Evolutionary conservation across 495 filamentous ascomycete species (phyloP).

Genomic region (Oidiodendron maius): DNA sequence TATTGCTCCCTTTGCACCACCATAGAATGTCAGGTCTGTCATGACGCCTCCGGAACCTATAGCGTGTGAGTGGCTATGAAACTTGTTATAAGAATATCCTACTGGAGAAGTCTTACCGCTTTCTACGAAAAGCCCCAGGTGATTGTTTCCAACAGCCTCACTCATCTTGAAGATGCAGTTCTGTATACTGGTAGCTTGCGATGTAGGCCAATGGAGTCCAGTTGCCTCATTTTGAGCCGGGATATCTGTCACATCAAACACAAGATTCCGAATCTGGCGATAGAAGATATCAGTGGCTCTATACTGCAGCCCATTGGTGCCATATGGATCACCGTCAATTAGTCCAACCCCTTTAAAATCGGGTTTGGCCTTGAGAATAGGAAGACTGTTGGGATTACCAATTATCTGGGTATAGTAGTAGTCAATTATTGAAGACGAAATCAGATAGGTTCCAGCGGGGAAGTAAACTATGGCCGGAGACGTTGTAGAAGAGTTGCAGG

Average conservation of each 20-base stretch:
- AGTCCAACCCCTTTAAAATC: conserved; percentile 66
- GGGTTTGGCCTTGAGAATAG: conserved; percentile 59
- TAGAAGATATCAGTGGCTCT: conserved; percentile 69
- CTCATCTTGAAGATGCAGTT: conserved; percentile 77
- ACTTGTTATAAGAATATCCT: no score
- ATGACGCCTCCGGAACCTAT: conserved; percentile 67
- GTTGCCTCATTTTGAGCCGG: conserved; percentile 22
- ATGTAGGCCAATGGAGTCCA: conserved; percentile 77
- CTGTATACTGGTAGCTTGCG: conserved; percentile 69
- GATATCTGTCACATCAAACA: conserved; percentile 65
- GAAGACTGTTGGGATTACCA: conserved; percentile 59
- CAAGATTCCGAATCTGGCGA: conserved; percentile 73
- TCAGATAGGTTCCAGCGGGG: conserved; percentile 49
- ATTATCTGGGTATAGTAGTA: conserved; percentile 65
- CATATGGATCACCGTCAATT: conserved; percentile 69
- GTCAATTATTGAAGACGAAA: conserved; percentile 52
- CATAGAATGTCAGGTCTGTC: conserved; percentile 58
- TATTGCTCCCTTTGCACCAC: conserved; percentile 57
- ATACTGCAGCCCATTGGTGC: conserved; percentile 41
- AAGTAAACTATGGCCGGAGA: conserved; percentile 35
- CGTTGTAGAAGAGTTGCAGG: conserved; percentile 30
- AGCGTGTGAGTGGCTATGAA: conserved; percentile 21
- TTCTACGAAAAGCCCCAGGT: conserved; percentile 69
- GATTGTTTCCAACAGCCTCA: conserved; percentile 44
- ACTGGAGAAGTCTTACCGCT: conserved; percentile 42